phyloP scores from a whole-genome alignment of 257 asterid genomes.

The Solanum pinnatisectum region DNA sequence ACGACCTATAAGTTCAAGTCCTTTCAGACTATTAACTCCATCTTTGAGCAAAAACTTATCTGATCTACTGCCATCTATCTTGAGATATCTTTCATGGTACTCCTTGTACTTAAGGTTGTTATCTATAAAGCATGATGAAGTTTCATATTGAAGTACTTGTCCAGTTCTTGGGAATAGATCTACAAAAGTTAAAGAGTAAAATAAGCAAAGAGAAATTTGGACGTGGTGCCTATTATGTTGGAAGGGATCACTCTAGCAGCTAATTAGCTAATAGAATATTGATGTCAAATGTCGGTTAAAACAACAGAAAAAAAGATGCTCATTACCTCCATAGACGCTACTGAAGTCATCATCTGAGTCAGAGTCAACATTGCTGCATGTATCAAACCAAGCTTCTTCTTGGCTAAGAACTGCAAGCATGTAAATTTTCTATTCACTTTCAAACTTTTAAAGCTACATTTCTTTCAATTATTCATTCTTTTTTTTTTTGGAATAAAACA shows the following conservation, averaged over 20 bases:
- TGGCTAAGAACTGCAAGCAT: slow-evolving; percentile 53
- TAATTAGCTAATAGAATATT: neutral
- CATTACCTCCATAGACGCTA: slow-evolving; percentile 86
- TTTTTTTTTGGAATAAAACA: neutral
- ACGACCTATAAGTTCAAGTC: slow-evolving; percentile 29
- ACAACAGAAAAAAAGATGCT: neutral
- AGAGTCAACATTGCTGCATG: slow-evolving; percentile 74
- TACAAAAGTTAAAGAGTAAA: slow-evolving; percentile 6
- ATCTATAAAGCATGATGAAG: slow-evolving; percentile 50
- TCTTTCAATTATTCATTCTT: neutral
- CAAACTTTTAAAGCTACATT: neutral
- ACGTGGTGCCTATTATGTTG: neutral
- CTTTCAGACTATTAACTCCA: slow-evolving; percentile 37
- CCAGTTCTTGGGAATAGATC: slow-evolving; percentile 51
- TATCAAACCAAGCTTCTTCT: slow-evolving; percentile 91
- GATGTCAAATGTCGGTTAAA: neutral
- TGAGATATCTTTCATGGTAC: slow-evolving; percentile 43
- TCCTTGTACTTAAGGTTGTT: slow-evolving; percentile 41
- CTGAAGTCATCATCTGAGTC: slow-evolving; percentile 84
- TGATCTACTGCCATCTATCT: slow-evolving; percentile 29
- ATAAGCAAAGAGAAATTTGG: neutral
- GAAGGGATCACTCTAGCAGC: neutral
- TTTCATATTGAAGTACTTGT: slow-evolving; percentile 62
- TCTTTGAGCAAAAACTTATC: slow-evolving; percentile 35
- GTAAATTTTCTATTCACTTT: neutral